phyloP scores from a whole-genome alignment of 164 flowering plant species.

The Stephania cephalantha region DNA sequence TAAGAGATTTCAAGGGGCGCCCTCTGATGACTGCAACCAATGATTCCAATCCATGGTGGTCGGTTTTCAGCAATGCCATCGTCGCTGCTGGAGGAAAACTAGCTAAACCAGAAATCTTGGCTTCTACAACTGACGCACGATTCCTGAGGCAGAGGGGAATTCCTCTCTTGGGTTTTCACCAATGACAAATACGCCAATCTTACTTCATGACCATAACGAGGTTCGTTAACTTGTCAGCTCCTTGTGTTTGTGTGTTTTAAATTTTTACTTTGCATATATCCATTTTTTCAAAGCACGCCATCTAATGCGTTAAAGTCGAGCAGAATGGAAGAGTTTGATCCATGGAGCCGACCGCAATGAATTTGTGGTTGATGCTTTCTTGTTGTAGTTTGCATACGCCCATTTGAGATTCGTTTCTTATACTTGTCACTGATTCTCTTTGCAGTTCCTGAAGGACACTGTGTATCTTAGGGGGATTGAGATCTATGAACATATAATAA shows the following conservation, averaged over 20 bases:
- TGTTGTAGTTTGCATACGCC: background rate
- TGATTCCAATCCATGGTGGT: constrained; percentile 93
- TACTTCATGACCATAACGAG: constrained; percentile 96
- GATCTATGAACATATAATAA: constrained; percentile 73
- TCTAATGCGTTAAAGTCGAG: too few relatives aligned
- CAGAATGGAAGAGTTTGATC: too few relatives aligned
- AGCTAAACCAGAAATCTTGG: constrained; percentile 78
- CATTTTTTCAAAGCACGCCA: background rate
- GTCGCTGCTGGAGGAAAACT: constrained; percentile 73
- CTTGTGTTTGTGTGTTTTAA: background rate
- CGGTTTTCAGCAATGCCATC: constrained; percentile 64
- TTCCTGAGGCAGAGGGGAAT: constrained; percentile 69
- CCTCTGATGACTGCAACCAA: constrained; percentile 70
- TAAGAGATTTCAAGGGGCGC: constrained; percentile 57
- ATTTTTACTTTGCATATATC: background rate
- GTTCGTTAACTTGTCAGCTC: constrained; percentile 20
- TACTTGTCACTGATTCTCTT: background rate
- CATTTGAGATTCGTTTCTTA: background rate
- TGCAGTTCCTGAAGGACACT: constrained; percentile 68
- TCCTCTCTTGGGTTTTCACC: constrained; percentile 94
- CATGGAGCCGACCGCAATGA: too few relatives aligned
- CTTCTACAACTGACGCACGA: constrained; percentile 94
- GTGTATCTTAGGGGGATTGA: constrained; percentile 64
- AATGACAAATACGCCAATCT: constrained; percentile 78
- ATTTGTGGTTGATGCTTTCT: background rate